Base-by-base conservation (phyloP, 768 basidiomycete genomes). In the Lentinula aciculospora region DNA sequence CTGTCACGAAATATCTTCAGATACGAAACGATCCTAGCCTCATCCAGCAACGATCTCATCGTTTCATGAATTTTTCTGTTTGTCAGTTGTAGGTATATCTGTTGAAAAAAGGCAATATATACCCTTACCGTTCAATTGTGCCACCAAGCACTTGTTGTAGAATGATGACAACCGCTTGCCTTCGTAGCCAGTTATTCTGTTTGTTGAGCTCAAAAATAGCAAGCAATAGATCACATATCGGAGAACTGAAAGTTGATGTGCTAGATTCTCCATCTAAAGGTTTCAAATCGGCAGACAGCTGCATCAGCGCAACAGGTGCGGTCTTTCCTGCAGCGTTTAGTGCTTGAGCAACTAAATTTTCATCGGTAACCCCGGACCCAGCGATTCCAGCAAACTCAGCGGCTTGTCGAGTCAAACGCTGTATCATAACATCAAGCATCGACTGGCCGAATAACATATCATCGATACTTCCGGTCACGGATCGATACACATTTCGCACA, bases 381-480 rank as follows among this genome's bases (percentile, higher is more conserved):
- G 83, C 86, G 55, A 94, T 84, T 1, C 92, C 94, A 2, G 86
- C 88, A 59, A 94, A 85, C 66, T 94, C 92, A 9, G 91, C 91
- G 0, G 91, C 94, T 71, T 98, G 94, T 29, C 86, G 82, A 0
- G 89, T 92, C 17, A 98, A 82, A 2, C 94, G 85, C 64, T 92
- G 88, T 42, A 96, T 92, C 81, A 96, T 90, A 45, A 95, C 88
- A 67, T 98, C 94, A 44, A 98, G 73, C 92, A 97, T 94, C 0
- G 93, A 94, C 2, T 91, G 95, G 2, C 92, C 94, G 62, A 96
- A 93, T 72, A 96, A 88, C 82, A 97, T 92, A 70, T 98, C 97
- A 69, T 99, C 97, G 65, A 98, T 87, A 68, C 94, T 94, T 61
- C 92, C 91, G 4, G 96, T 84, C 46, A 99, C 91, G 25, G 93